Base-by-base conservation (phyloP, 2,329 filamentous ascomycete genomes). In the Cucurbitaria berberidis region DNA sequence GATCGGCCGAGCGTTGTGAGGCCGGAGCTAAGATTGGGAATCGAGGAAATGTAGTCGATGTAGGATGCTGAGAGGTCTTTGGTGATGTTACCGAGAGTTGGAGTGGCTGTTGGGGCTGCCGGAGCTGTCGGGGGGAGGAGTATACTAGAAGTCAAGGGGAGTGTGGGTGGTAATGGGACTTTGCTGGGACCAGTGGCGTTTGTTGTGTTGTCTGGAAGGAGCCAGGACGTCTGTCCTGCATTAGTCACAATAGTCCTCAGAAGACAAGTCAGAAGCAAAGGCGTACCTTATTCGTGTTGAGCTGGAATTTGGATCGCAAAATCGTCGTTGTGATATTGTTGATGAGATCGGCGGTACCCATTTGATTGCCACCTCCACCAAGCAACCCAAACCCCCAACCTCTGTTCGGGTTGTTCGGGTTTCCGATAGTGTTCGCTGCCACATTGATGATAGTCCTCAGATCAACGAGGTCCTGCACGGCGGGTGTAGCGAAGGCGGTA, bases 321-420 rank as follows among this genome's bases (percentile, higher is more conserved):
- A 74, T 63, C 6, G 66, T 67, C 8, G 46, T 64, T 7, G 69
- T 74, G 44, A 74, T 64, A 45, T 74, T 75, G 47, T 63, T 57
- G 24, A 74, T 52, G 15, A 73, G 56, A 46, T 74, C 64, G 2
- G 69, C 70, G 16, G 71, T 74, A 24, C 67, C 64, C 53, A 70
- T 52, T 39, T 59, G 55, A 24, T 22, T 22, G 21, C 53, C 59
- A 34, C 44, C 53, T 21, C 48, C 43, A 19, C 49, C 54, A 9
- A 62, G 41, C 3, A 60, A 30, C 9, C 59, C 54, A 41, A 66
- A 60, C 1, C 70, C 67, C 63, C 66, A 73, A 38, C 63, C 66
- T 19, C 59, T 56, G 32, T 65, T 70, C 13, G 64, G 55, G 44
- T 69, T 73, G 11, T 68, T 64, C 9, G 55, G 56, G 5, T 60